Percentiles rank a stretch among this genome's conserved stretches.
Evolutionary conservation across 768 basidiomycete genomes (phyloP).

Genomic region (Amanita molliuscula): DNA sequence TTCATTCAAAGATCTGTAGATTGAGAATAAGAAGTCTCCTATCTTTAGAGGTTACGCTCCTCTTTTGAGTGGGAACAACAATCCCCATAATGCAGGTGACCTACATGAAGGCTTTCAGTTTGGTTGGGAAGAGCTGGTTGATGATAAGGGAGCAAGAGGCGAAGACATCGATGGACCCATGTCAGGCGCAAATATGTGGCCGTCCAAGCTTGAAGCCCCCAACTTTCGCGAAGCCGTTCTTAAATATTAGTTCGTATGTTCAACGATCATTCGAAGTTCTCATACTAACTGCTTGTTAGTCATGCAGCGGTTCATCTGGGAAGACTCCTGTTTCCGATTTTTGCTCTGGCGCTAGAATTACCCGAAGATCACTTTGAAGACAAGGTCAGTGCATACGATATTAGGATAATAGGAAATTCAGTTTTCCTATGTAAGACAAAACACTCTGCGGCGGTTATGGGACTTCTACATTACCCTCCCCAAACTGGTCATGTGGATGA

Average conservation of each 20-base stretch:
- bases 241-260: slow-evolving; percentile 49
- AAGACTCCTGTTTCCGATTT: slow-evolving; percentile 67
- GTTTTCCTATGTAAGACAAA: slow-evolving; percentile 36
- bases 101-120: slow-evolving; percentile 88
- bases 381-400: slow-evolving; percentile 37
- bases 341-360: slow-evolving; percentile 72
- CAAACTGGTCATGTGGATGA: slow-evolving; percentile 52
- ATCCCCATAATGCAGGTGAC: slow-evolving; percentile 74
- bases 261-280: background rate
- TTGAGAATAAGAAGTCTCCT: slow-evolving; percentile 53
- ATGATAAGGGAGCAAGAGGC: slow-evolving; percentile 17
- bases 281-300: slow-evolving; percentile 12
- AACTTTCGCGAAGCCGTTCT: slow-evolving; percentile 51
- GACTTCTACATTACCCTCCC: slow-evolving; percentile 69
- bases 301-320: slow-evolving; percentile 35
- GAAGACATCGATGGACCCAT: slow-evolving; percentile 33
- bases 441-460: slow-evolving; percentile 77
- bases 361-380: slow-evolving; percentile 72
- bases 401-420: background rate
- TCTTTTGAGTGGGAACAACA: slow-evolving; percentile 61
- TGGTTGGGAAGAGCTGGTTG: slow-evolving; percentile 51
- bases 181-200: slow-evolving; percentile 76
- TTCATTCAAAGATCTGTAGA: slow-evolving; percentile 23
- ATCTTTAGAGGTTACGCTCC: slow-evolving; percentile 76
- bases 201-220: slow-evolving; percentile 39